Evolutionary conservation across 1,284 basidiomycete genomes (phyloP), one percentile per base, ranked within the genome.

Genomic region (Bjerkandera adusta): DNA sequence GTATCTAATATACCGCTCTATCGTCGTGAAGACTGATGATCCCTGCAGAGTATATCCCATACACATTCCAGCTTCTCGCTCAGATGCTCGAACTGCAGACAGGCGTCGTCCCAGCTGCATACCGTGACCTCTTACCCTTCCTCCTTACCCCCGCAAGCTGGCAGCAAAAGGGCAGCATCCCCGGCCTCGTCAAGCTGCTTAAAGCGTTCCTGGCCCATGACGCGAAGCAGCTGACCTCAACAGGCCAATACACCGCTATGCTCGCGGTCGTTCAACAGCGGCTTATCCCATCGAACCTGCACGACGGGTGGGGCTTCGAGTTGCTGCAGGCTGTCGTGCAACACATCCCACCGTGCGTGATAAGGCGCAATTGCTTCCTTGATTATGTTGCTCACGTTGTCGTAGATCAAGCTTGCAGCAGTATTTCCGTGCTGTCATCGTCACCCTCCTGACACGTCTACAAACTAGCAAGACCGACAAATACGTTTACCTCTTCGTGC

Each of bases 131-230:
- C 4, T 75, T 98, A 1, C 85, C 85, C 0, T 85, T 94, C 56
- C 76, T 99, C 16, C 81, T 98, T 27, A 92, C 86, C 0, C 93
- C 94, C 0, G 73, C 83, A 2, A 77, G 89, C 15, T 99, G 97
- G 96, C 87, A 92, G 64, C 89, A 93, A 61, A 87, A 95, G 54
- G 96, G 96, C n/a, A 96, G 90, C 60, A 85, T 99, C 18, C 96
- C 96, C 0, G 95, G 94, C 1, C 78, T 99, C 1, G 94, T 97
- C 7, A 84, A 92, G 52, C 73, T 98, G 7, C 74, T 98, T 46
- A 85, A 86, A 52, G 92, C 93, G 0, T 95, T 93, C 69, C 70
- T 99, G 10, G 68, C 75, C 2, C 79, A 86, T 21, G 94, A 92
- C 48, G 76, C 81, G 0, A 58, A 62, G 1, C 69, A 81, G 52